phyloP scores from a whole-genome alignment of 768 basidiomycete species.

The Naganishia vaughanmartiniae region DNA sequence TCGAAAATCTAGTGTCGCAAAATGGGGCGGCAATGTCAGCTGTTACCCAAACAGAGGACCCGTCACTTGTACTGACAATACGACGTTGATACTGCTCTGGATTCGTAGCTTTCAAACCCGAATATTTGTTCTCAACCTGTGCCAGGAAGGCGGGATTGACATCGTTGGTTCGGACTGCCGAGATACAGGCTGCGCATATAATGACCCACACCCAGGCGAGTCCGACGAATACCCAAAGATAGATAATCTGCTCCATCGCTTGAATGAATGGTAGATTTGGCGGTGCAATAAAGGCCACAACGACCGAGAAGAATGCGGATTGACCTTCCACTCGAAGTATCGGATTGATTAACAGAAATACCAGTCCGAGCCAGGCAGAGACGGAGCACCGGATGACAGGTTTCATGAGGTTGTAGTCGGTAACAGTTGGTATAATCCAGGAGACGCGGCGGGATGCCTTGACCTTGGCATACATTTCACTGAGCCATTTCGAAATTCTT shows the following conservation, averaged over 20 bases:
- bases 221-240: conserved; percentile 44
- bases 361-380: conserved; percentile 45
- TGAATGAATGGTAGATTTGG: conserved; percentile 44
- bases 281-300: conserved; percentile 46
- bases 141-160: conserved; percentile 36
- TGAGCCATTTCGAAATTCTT: too few relatives aligned
- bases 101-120: conserved; percentile 29
- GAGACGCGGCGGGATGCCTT: conserved; percentile 16
- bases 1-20: conserved; percentile 40
- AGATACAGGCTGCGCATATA: conserved; percentile 44
- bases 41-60: background rate
- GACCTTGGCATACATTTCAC: background rate
- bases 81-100: conserved; percentile 20
- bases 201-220: conserved; percentile 48
- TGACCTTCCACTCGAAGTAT: conserved; percentile 40
- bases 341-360: conserved; percentile 41
- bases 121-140: conserved; percentile 28
- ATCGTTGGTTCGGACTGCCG: conserved; percentile 33
- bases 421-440: conserved; percentile 42
- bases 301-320: conserved; percentile 34
- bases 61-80: conserved; percentile 23
- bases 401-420: conserved; percentile 36
- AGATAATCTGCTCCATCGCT: conserved; percentile 42
- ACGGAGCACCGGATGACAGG: conserved; percentile 44
- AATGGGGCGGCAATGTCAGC: background rate